Conservation (phyloP, 2,329 filamentous ascomycete genomes). For the Magnaporthiopsis rhizophila region DNA sequence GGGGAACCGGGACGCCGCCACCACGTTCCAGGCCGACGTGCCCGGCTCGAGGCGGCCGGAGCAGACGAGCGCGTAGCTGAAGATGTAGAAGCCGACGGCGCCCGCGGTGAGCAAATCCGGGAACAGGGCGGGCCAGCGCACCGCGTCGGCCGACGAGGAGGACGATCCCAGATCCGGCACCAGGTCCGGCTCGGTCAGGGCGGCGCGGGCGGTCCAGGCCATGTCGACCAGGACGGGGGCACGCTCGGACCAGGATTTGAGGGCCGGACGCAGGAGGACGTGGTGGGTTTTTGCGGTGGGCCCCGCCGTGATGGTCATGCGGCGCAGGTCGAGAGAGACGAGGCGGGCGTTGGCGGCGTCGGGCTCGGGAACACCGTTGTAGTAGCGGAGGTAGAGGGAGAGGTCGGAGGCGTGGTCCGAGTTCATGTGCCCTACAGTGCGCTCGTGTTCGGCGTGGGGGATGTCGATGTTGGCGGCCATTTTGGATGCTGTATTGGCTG, state of each 20-base stretch:
- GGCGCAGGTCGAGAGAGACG: slow-evolving; percentile 54
- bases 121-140: slow-evolving; percentile 28
- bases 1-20: slow-evolving; percentile 43
- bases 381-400: slow-evolving; percentile 69
- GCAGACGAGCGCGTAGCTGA: slow-evolving; percentile 37
- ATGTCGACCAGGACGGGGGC: slow-evolving; percentile 67
- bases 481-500: neutral
- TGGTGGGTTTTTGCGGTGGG: slow-evolving; percentile 34
- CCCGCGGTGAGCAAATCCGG: slow-evolving; percentile 45
- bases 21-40: slow-evolving; percentile 37
- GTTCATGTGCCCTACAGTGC: slow-evolving; percentile 77
- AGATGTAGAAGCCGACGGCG: slow-evolving; percentile 45
- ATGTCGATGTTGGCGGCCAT: slow-evolving; percentile 6
- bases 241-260: slow-evolving; percentile 59
- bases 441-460: slow-evolving; percentile 7
- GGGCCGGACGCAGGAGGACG: slow-evolving; percentile 62
- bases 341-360: slow-evolving; percentile 40
- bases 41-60: slow-evolving; percentile 36
- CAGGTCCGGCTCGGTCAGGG: slow-evolving; percentile 41
- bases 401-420: slow-evolving; percentile 69
- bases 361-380: slow-evolving; percentile 45
- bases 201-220: slow-evolving; percentile 45
- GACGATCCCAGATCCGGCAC: slow-evolving; percentile 8
- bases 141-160: slow-evolving; percentile 24
- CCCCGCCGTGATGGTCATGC: slow-evolving; percentile 48